Base-by-base conservation (phyloP, 2,329 filamentous ascomycete species). In the Teratosphaeria gauchensis region DNA sequence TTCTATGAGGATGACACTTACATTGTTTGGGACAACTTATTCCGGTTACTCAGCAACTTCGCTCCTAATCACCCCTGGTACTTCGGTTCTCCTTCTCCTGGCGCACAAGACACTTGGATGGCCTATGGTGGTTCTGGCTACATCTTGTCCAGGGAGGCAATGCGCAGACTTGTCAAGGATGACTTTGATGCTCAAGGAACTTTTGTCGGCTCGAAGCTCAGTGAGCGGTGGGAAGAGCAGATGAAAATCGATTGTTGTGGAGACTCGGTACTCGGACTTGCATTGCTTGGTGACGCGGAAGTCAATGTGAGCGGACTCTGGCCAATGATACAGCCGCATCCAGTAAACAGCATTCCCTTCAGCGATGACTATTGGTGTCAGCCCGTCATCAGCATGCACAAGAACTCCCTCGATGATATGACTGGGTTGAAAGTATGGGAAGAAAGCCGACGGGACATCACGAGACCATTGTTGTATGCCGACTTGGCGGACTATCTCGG, bases 1-100 rank as follows among this genome's bases (percentile, higher is more conserved):
- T 82, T 82, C 65, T 75, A 78, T 58, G 79, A 82, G 63, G 77
- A 77, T 1, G 80, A 82, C 63, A 82, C 79, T 46, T 80, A 74
- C 61, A 60, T 35, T 35, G 33, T 35, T 76, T 8, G 75, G 78
- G 6, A n/a, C 61, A 73, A 46, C 72, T 68, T 35, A 64, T 16
- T 59, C 56, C 28, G 58, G 58, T 24, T 66, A 74, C 57, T 77
- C 75, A 71, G 69, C 73, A 51, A 69, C 74, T 21, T 59, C 75
- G 24, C 65, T 79, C 24, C 68, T 72, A 42, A n/a, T 42, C 63
- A 73, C 14, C 80, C 83, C 60, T 80, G 77, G 63, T 81, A 79
- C 56, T 79, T 79, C 4, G 78, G 81, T 55, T 78, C 75, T 31
- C 73, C 80, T 4, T 65, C 12, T 4, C 35, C 35, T 42, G 35